Evolutionary conservation across 768 basidiomycete genomes (phyloP).

Genomic region (Podaxis rugospora): DNA sequence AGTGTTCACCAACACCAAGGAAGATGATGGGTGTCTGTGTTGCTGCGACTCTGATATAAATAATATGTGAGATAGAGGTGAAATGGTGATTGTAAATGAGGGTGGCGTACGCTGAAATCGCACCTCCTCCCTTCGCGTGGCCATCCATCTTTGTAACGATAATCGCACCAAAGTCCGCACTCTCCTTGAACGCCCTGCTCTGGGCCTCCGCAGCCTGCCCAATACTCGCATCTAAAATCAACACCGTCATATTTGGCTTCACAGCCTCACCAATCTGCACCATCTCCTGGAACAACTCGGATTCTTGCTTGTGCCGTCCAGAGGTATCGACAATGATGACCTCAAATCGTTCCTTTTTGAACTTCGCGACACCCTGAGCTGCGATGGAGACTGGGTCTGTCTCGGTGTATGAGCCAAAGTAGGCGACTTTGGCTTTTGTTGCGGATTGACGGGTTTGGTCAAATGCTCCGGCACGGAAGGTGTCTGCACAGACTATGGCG

Average conservation of each 20-base stretch:
- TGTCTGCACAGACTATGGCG: slow-evolving; percentile 97
- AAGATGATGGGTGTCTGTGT: slow-evolving; percentile 99
- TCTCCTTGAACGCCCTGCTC: slow-evolving; percentile 95
- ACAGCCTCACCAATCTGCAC: slow-evolving; percentile 93
- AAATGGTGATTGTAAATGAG: slow-evolving; percentile 4
- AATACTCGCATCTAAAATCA: slow-evolving; percentile 96
- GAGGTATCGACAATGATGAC: slow-evolving; percentile 99
- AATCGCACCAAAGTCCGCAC: slow-evolving; percentile 95
- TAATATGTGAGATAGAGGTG: slow-evolving; percentile 4
- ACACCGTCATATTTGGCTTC: slow-evolving; percentile 92
- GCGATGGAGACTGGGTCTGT: slow-evolving; percentile 97
- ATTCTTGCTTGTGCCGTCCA: slow-evolving; percentile 95
- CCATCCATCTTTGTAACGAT: slow-evolving; percentile 99
- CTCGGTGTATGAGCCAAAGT: slow-evolving; percentile 98
- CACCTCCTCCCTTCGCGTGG: slow-evolving; percentile 98
- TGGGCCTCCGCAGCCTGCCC: slow-evolving; percentile 98
- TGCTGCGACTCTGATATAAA: slow-evolving; percentile 75
- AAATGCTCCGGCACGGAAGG: slow-evolving; percentile 98
- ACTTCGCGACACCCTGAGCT: slow-evolving; percentile 91
- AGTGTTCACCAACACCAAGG: slow-evolving; percentile 94
- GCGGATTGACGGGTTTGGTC: slow-evolving; percentile 99
- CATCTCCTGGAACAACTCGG: slow-evolving; percentile 97
- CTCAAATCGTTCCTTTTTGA: slow-evolving; percentile 97
- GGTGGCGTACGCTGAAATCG: slow-evolving; percentile 88
- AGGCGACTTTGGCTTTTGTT: slow-evolving; percentile 97